Conservation (phyloP, 1,139 yeast genomes). For the Zygoascus hellenicus region DNA sequence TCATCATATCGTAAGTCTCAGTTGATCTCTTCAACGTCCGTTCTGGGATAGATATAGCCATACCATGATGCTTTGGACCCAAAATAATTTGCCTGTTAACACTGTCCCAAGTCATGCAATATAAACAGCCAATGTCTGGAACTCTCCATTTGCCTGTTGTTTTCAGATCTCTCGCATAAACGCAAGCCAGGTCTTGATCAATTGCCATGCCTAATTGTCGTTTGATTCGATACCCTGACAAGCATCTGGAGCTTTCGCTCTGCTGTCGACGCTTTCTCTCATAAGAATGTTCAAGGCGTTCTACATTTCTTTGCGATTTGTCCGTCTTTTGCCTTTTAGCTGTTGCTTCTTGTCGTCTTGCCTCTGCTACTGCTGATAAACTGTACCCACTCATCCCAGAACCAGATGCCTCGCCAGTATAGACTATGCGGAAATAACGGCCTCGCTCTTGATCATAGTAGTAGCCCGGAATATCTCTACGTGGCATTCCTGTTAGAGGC, state of each 20-base stretch:
- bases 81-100: conserved; percentile 3
- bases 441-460: conserved; percentile 20
- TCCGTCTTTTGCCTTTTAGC: conserved; percentile 8
- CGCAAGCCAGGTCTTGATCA: background rate
- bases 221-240: conserved; percentile 7
- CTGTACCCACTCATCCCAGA: conserved; percentile 2
- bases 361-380: conserved; percentile 14
- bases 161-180: conserved; percentile 5
- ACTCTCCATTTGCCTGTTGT: conserved; percentile 8
- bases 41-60: conserved; percentile 7
- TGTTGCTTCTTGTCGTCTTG: conserved; percentile 11
- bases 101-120: conserved; percentile 10
- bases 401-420: conserved; percentile 17
- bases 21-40: background rate
- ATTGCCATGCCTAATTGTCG: conserved; percentile 3
- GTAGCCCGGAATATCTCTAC: conserved; percentile 20
- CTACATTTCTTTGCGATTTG: background rate
- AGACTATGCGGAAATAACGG: conserved; percentile 17
- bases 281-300: background rate
- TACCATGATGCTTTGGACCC: conserved; percentile 8
- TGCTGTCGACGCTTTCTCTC: background rate
- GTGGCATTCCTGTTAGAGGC: too few relatives aligned
- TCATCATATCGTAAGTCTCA: background rate
- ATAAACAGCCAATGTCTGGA: conserved; percentile 6
- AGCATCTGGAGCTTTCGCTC: background rate